phyloP scores from a whole-genome alignment of 2,329 filamentous ascomycete genomes.

The Microascus cirrosus region DNA sequence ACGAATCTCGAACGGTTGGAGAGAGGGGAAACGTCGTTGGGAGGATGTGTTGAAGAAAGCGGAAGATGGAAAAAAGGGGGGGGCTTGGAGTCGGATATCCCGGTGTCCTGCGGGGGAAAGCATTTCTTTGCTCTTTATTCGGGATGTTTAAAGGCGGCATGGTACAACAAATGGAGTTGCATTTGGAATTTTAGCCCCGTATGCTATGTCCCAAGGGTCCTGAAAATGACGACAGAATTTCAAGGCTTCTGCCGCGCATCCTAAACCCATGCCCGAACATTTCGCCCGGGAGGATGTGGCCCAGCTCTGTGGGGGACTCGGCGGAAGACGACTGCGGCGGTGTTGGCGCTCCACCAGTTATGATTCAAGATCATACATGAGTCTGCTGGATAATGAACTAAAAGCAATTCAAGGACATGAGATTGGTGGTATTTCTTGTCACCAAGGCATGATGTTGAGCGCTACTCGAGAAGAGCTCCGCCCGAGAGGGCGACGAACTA shows the following conservation, averaged over 20 bases:
- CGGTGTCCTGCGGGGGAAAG: background rate
- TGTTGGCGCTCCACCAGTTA: background rate
- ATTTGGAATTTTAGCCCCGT: slow-evolving; percentile 5
- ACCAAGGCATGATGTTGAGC: background rate
- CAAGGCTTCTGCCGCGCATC: background rate
- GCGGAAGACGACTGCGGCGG: background rate
- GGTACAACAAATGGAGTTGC: slow-evolving; percentile 6
- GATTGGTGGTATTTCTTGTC: background rate
- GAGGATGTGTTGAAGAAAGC: background rate
- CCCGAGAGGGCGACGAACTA: background rate
- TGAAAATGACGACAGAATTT: slow-evolving; percentile 5
- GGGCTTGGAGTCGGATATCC: background rate
- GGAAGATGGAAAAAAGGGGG: background rate
- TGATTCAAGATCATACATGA: background rate
- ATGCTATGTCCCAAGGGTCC: slow-evolving; percentile 3
- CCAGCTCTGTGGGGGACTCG: background rate
- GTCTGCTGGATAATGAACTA: background rate
- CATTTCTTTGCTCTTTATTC: slow-evolving; percentile 1
- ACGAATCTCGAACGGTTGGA: slow-evolving; percentile 7
- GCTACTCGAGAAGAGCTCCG: background rate
- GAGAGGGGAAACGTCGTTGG: background rate
- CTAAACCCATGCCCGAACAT: background rate
- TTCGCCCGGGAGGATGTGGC: background rate
- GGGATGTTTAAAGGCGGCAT: slow-evolving; percentile 7
- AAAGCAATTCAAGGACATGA: background rate